Evolutionary conservation across 257 asterid species (phyloP).

Genomic region (Rehmannia glutinosa): DNA sequence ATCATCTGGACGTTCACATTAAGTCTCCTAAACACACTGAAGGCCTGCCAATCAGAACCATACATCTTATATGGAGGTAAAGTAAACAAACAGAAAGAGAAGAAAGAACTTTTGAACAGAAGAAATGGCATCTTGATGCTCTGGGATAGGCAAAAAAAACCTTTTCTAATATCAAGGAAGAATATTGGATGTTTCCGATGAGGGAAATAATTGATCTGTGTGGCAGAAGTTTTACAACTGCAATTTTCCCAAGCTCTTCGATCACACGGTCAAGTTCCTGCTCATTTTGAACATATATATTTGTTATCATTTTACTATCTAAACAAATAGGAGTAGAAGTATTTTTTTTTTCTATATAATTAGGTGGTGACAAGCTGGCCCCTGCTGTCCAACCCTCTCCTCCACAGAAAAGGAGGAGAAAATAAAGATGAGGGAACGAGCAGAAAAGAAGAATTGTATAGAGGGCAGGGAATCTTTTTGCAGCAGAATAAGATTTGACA

Average conservation of each 20-base stretch:
- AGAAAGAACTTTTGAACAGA: neutral
- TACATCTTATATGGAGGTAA: neutral
- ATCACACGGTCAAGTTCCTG: conserved; percentile 72
- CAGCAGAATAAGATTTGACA: no score
- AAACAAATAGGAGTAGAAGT: no score
- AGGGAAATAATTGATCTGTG: conserved; percentile 69
- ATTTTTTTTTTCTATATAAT: no score
- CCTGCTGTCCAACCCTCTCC: no score
- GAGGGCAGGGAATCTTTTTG: no score
- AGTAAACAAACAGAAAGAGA: no score
- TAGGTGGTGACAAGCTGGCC: no score
- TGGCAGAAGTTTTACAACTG: conserved; percentile 63
- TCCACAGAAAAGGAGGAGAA: no score
- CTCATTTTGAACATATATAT: neutral
- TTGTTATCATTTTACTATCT: no score
- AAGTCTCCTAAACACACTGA: conserved; percentile 41
- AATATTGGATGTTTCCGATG: conserved; percentile 63
- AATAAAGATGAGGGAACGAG: no score
- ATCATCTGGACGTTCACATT: conserved; percentile 68
- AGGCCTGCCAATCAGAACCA: conserved; percentile 33
- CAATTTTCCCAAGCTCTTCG: conserved; percentile 72
- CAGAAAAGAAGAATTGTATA: no score
- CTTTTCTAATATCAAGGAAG: conserved; percentile 70
- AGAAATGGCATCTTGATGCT: neutral
- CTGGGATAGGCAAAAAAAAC: no score